These are phyloP conservation scores for Hanseniaspora singularis DNA, from an alignment of 805 yeast species.

Conservation along the genomic window DNA sequence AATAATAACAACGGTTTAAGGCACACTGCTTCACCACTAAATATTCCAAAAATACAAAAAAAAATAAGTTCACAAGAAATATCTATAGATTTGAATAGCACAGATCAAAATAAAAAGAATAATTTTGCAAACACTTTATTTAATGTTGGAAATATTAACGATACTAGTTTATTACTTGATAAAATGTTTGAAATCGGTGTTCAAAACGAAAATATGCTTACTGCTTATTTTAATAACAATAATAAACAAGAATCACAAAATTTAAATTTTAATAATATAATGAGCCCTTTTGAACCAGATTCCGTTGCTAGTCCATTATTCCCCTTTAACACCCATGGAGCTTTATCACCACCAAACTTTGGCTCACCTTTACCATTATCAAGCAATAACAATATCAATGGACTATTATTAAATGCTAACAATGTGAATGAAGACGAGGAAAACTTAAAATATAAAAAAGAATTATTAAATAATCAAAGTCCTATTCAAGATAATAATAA, in stretches of 20 bases:
- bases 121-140: constrained; percentile 13
- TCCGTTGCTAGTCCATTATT: background rate
- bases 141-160: constrained; percentile 12
- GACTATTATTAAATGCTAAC: constrained; percentile 4
- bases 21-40: background rate
- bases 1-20: background rate
- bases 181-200: constrained; percentile 16
- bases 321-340: background rate
- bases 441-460: background rate
- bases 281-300: background rate
- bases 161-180: constrained; percentile 12
- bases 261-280: background rate
- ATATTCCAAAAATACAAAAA: background rate
- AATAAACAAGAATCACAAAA: background rate
- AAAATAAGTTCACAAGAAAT: too few relatives aligned
- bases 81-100: background rate
- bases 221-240: constrained; percentile 11
- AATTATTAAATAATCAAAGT: too few relatives aligned
- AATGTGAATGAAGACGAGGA: background rate
- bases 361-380: constrained; percentile 3
- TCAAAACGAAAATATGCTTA: constrained; percentile 12
- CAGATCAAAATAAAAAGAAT: constrained; percentile 8
- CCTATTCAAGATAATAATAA: too few relatives aligned
- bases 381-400: too few relatives aligned
- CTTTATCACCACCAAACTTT: background rate